Evolutionary conservation across 257 asterid genomes (phyloP).

Genomic region (Solanum dulcamara): DNA sequence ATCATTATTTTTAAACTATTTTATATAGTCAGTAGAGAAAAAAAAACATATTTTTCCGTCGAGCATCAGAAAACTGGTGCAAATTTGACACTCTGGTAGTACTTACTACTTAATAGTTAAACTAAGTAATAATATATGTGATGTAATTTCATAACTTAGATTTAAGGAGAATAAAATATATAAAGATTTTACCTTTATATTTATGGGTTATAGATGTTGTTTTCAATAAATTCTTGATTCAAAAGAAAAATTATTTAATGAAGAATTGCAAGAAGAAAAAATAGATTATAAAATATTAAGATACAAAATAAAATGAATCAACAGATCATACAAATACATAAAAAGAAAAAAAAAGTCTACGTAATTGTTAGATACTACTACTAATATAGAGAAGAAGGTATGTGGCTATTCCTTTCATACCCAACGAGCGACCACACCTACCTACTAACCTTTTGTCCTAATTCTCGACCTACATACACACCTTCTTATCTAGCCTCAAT

Average conservation of each 20-base stretch:
- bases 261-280: too few relatives aligned
- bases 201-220: neutral
- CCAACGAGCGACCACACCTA: neutral
- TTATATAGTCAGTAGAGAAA: neutral
- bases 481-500: neutral
- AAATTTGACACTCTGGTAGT: neutral
- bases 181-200: neutral
- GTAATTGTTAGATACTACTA: too few relatives aligned
- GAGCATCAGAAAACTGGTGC: neutral
- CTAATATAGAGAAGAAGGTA: too few relatives aligned
- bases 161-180: neutral
- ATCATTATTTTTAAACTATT: neutral
- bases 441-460: neutral
- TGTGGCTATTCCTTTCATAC: neutral
- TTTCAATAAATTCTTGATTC: too few relatives aligned
- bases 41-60: neutral
- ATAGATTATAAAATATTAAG: too few relatives aligned
- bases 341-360: too few relatives aligned
- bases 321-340: neutral
- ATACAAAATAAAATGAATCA: too few relatives aligned
- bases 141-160: neutral
- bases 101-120: too few relatives aligned
- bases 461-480: neutral
- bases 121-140: neutral
- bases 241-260: too few relatives aligned